Base-by-base conservation (phyloP, 805 yeast genomes). In the Candida manassasensis region DNA sequence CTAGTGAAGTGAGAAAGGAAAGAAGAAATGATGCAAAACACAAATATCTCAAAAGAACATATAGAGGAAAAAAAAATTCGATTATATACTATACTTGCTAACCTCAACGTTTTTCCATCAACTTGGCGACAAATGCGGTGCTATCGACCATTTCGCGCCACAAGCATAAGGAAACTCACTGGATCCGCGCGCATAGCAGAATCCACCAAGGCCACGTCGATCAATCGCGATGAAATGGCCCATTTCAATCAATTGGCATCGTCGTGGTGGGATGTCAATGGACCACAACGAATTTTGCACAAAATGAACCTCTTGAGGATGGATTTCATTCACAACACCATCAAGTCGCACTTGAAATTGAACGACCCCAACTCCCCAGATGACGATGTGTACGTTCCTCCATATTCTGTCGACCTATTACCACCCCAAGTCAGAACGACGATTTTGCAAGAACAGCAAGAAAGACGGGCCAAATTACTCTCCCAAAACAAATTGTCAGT, bases 251-350 rank as follows among this genome's bases (percentile, higher is more conserved):
- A 81, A 21, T 67, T 93, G 29, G 98, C 99, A 1, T 69, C 82
- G n/a, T 61, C 86, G n/a, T 93, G 99, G 99, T 93, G 99, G 98
- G 96, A 93, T 49, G 79, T 84, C 10, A 62, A 79, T 44, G 98
- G 98, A 0, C 83, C 97, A 1, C 97, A 93, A 55, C 67, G 98
- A 26, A 85, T 93, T 37, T 71, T 93, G 28, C 97, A 93, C 61
- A 84, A 88, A 61, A 90, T 93, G 98, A 93, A 93, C 55, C 66
- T 86, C 33, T 67, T 86, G 35, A 67, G 98, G 43, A 73, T 90
- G 83, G 96, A 88, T 55, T 93, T 88, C 53, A 79, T 93, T 33
- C 77, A 75, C 42, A 72, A 73, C 3, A 81, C 79, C 0, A 61
- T 90, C 18, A 62, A 66, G 44, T 43, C 49, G 6, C 63, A 71